Conservation (phyloP, 495 filamentous ascomycete genomes). For the Podospora appendiculata region DNA sequence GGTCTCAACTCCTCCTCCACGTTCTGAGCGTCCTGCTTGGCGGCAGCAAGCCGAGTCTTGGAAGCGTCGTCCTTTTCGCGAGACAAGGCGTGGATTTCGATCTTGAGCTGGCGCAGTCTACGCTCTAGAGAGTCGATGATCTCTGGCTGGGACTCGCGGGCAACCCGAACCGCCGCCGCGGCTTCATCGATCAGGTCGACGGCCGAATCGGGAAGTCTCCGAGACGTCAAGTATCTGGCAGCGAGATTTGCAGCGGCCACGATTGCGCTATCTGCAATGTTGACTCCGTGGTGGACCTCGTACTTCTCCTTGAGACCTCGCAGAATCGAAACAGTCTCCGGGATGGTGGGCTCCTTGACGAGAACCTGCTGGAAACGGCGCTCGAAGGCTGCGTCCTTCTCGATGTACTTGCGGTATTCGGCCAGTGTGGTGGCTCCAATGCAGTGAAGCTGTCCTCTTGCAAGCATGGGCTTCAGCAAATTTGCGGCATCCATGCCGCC, state of each 20-base stretch:
- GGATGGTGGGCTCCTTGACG: constrained; percentile 81
- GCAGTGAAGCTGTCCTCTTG: constrained; percentile 91
- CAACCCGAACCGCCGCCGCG: constrained; percentile 87
- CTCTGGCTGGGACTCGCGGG: constrained; percentile 92
- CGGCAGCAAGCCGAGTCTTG: constrained; percentile 66
- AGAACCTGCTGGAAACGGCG: constrained; percentile 97
- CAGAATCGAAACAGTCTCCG: constrained; percentile 93
- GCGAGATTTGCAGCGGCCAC: constrained; percentile 85
- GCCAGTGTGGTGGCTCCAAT: constrained; percentile 92
- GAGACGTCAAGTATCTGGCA: constrained; percentile 80
- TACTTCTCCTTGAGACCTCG: constrained; percentile 95
- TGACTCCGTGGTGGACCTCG: constrained; percentile 97
- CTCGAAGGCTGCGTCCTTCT: constrained; percentile 96
- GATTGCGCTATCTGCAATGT: constrained; percentile 85
- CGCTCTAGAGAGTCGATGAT: constrained; percentile 88
- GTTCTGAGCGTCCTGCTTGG: constrained; percentile 85
- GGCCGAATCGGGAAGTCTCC: constrained; percentile 89
- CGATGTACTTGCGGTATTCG: constrained; percentile 98
- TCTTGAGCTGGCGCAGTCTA: constrained; percentile 78
- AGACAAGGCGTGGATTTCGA: constrained; percentile 90
- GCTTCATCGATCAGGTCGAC: constrained; percentile 96
- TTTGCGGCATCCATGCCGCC: constrained; percentile 99
- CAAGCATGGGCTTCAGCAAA: constrained; percentile 93
- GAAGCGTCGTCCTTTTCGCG: constrained; percentile 94
- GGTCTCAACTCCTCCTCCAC: constrained; percentile 85